These are phyloP conservation scores for Capronia americana DNA, from an alignment of 2,329 filamentous ascomycete species.

Conservation along the genomic window DNA sequence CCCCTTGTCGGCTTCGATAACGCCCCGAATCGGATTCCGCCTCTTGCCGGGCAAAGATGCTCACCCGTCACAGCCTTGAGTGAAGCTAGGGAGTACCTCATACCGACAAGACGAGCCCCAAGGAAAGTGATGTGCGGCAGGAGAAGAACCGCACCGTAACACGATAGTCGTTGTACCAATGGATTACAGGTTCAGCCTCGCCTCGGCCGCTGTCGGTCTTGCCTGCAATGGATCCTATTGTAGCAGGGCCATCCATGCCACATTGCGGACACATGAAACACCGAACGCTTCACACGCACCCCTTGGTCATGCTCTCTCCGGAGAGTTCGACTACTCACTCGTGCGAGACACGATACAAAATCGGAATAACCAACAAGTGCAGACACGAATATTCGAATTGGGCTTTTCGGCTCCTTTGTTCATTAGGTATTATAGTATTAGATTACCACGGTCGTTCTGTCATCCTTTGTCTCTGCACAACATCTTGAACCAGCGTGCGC, in stretches of 20 bases:
- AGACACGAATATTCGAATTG: not conserved
- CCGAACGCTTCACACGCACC: not conserved
- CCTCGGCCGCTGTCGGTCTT: not conserved
- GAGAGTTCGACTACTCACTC: too few relatives aligned
- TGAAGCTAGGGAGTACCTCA: not conserved
- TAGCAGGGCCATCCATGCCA: slow-evolving; percentile 1
- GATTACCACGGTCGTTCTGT: slow-evolving; percentile 21
- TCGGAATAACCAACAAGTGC: not conserved
- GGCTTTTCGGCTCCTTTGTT: not conserved
- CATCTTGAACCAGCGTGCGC: not conserved
- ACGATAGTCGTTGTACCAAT: not conserved
- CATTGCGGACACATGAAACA: slow-evolving; percentile 8
- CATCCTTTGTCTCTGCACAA: not conserved
- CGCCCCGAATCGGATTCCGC: too few relatives aligned
- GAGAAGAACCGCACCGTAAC: not conserved
- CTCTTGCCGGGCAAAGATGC: not conserved
- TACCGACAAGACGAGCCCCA: not conserved
- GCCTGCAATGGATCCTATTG: not conserved
- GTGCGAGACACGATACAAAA: not conserved
- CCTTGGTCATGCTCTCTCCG: not conserved
- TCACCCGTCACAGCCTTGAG: not conserved
- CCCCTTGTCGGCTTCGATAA: not conserved
- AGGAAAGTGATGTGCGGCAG: too few relatives aligned
- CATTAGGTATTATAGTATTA: slow-evolving; percentile 30
- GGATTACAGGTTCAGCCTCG: not conserved